Percentiles rank a stretch among this genome's conserved stretches.
Conservation (phyloP, 176 grass and related monocot species). For the Oryza officinalis region DNA sequence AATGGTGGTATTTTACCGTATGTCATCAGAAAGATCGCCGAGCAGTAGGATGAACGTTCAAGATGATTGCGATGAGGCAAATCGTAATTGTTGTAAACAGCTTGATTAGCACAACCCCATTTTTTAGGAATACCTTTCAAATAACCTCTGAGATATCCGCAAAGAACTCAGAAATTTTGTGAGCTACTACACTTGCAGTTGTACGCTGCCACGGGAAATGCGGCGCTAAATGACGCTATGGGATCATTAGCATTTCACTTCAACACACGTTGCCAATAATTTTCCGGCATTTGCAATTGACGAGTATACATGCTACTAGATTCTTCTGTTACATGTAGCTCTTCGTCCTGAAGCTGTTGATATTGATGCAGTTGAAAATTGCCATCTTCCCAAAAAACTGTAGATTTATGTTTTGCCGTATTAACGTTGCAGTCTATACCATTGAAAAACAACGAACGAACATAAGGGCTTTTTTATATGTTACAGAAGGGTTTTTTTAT, state of each 20-base stretch:
- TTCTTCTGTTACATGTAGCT: conserved; percentile 10
- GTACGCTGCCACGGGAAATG: neutral
- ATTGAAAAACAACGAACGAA: too few species aligned
- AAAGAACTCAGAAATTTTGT: conserved; percentile 47
- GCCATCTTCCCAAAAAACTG: neutral
- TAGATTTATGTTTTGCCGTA: neutral
- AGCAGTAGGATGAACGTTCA: conserved; percentile 48
- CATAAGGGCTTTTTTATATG: too few species aligned
- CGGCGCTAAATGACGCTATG: neutral
- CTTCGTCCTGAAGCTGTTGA: neutral
- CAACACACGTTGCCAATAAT: conserved; percentile 40
- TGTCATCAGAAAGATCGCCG: conserved; percentile 64
- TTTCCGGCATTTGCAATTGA: neutral
- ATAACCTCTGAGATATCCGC: conserved; percentile 43
- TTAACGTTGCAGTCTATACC: too few species aligned
- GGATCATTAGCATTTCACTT: conserved; percentile 3
- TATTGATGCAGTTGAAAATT: neutral
- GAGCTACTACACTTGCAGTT: neutral
- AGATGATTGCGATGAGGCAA: conserved; percentile 30
- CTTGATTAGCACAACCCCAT: conserved; percentile 44
- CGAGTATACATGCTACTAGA: neutral
- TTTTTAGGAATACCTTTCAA: conserved; percentile 39
- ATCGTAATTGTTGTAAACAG: conserved; percentile 44
- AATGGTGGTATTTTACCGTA: conserved; percentile 91
- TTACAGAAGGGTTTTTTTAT: too few species aligned